Percentiles rank a stretch among this genome's conserved stretches.
These are phyloP conservation scores for Blastomyces emzantsi DNA, from an alignment of 2,329 filamentous ascomycete genomes.

Conservation along the genomic window DNA sequence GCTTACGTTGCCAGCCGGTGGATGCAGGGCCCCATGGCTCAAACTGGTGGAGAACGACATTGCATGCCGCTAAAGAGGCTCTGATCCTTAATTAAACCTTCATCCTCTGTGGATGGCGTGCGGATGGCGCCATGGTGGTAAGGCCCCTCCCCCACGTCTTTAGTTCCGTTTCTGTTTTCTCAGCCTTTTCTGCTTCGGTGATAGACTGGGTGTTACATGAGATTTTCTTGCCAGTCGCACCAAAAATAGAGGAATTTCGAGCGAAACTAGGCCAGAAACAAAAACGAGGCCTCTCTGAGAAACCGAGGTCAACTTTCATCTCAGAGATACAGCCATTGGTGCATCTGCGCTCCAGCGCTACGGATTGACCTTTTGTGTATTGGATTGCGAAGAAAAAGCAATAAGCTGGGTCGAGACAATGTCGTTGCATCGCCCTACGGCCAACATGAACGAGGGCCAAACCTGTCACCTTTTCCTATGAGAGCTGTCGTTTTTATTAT, in stretches of 20 bases:
- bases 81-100: constrained; percentile 36
- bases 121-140: not conserved
- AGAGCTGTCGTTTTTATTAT: not conserved
- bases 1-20: not conserved
- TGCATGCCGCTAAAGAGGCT: constrained; percentile 23
- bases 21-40: not conserved
- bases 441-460: not conserved
- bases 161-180: not conserved
- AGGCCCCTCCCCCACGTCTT: not conserved
- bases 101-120: not conserved
- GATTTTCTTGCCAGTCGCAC: not conserved
- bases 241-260: not conserved
- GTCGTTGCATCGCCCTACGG: not conserved
- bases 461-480: not conserved
- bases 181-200: not conserved
- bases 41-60: constrained; percentile 7
- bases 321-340: not conserved
- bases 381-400: not conserved
- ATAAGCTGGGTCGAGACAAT: not conserved
- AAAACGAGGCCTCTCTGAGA: not conserved
- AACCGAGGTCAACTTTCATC: not conserved
- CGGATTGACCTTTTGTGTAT: not conserved
- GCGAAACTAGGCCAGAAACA: not conserved
- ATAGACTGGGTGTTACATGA: not conserved
- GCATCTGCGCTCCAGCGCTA: not conserved